Percentiles rank a stretch among this genome's conserved stretches.
phyloP scores from a whole-genome alignment of 495 filamentous ascomycete species.

The Cladorrhinum samala region DNA sequence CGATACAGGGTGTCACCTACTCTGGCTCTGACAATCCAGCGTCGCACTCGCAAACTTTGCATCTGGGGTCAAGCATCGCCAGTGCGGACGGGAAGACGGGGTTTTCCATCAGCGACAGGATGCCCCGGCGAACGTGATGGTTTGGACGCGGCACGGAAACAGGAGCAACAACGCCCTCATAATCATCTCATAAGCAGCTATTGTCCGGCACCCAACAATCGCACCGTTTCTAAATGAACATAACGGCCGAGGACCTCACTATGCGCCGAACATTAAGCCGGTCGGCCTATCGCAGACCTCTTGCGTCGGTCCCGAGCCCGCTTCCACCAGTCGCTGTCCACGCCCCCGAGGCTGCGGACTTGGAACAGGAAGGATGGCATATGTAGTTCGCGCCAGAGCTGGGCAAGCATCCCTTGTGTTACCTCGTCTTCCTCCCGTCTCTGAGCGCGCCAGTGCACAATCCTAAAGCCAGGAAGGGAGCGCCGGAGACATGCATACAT shows the following conservation, averaged over 20 bases:
- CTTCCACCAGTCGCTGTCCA: neutral
- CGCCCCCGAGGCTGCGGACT: neutral
- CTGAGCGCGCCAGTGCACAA: too few species aligned
- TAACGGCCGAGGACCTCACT: constrained; percentile 9
- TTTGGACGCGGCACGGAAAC: constrained; percentile 24
- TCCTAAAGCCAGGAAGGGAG: too few species aligned
- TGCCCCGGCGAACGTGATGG: neutral
- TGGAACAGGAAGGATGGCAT: neutral
- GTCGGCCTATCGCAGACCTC: neutral
- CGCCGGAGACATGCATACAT: too few species aligned
- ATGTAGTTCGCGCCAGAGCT: neutral
- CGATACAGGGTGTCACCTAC: constrained; percentile 17
- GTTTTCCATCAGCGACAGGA: neutral
- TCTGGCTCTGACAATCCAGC: constrained; percentile 17
- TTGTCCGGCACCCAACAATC: constrained; percentile 1
- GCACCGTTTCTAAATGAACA: constrained; percentile 10
- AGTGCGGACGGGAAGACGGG: constrained; percentile 7
- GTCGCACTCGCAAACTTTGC: constrained; percentile 10
- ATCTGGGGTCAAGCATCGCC: constrained; percentile 14
- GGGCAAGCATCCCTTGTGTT: too few species aligned
- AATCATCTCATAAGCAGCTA: constrained; percentile 30
- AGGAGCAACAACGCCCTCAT: constrained; percentile 17
- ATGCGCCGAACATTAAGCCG: constrained; percentile 13
- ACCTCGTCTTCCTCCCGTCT: too few species aligned
- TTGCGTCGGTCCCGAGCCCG: constrained; percentile 12